Percentiles rank a stretch among this genome's conserved stretches.
phyloP scores from a whole-genome alignment of 257 asterid species.

The Anisodus tanguticus region DNA sequence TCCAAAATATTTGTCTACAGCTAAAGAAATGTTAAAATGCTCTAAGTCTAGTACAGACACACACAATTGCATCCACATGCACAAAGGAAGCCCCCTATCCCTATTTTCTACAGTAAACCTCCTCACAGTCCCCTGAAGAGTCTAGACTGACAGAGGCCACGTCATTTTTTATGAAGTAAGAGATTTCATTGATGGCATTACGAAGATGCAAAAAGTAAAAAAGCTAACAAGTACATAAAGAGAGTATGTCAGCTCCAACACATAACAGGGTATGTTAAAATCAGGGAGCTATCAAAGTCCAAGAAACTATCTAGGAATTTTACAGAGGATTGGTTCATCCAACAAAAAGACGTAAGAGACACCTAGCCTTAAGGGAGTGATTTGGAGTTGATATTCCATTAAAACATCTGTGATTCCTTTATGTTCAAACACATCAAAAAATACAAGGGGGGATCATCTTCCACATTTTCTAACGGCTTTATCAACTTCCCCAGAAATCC shows the following conservation, averaged over 20 bases:
- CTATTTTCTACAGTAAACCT: constrained; percentile 17
- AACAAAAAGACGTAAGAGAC: background rate
- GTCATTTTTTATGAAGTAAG: background rate
- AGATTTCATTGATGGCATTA: background rate
- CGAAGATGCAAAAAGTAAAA: background rate
- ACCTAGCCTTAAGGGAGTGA: background rate
- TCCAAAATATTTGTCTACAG: background rate
- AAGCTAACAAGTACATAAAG: background rate
- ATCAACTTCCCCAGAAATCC: background rate
- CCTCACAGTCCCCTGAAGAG: background rate
- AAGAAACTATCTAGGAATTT: background rate
- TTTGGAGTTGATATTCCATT: background rate
- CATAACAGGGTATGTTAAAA: background rate
- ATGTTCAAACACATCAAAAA: background rate
- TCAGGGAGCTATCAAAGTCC: constrained; percentile 6
- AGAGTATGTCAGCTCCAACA: constrained; percentile 7
- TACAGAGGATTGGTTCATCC: background rate
- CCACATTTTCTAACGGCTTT: background rate
- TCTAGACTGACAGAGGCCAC: background rate
- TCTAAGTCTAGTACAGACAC: background rate
- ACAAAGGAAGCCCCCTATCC: constrained; percentile 11
- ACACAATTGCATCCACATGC: background rate
- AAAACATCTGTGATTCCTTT: background rate
- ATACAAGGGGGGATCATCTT: background rate
- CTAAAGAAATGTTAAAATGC: constrained; percentile 11